Evolutionary conservation across 2,329 filamentous ascomycete species (phyloP).

Genomic region (Atkinsonella texensis): DNA sequence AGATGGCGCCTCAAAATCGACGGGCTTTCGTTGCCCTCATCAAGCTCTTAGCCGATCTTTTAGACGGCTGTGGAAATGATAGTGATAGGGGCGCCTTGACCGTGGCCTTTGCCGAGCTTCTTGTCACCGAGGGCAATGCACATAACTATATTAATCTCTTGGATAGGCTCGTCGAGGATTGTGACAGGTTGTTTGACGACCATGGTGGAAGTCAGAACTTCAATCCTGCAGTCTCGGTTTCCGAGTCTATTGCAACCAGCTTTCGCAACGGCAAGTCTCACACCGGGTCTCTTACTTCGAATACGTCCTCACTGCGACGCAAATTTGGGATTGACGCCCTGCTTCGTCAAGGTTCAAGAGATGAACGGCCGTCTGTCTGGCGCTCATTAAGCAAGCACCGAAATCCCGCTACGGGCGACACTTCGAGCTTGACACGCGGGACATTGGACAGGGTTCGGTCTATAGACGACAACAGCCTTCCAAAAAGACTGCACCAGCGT

Average conservation of each 20-base stretch:
- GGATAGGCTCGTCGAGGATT: slow-evolving; percentile 81
- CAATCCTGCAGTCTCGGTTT: slow-evolving; percentile 28
- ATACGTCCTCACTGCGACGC: slow-evolving; percentile 71
- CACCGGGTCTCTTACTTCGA: slow-evolving; percentile 69
- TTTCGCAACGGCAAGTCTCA: slow-evolving; percentile 45
- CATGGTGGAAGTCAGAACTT: slow-evolving; percentile 29
- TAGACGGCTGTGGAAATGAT: slow-evolving; percentile 85
- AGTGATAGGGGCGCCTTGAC: slow-evolving; percentile 82
- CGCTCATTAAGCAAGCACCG: slow-evolving; percentile 79
- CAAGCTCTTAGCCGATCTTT: slow-evolving; percentile 72
- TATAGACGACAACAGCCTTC: slow-evolving; percentile 52
- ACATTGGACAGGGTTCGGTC: slow-evolving; percentile 62
- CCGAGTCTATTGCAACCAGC: slow-evolving; percentile 48
- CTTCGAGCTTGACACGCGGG: slow-evolving; percentile 52
- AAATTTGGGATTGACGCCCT: slow-evolving; percentile 73
- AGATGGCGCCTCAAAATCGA: slow-evolving; percentile 57
- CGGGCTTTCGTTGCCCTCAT: slow-evolving; percentile 75
- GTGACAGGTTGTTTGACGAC: slow-evolving; percentile 76
- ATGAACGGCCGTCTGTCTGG: slow-evolving; percentile 68
- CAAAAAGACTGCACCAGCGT: slow-evolving; percentile 26
- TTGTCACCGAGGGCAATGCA: slow-evolving; percentile 66
- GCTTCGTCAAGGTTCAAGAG: slow-evolving; percentile 68
- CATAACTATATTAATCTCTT: slow-evolving; percentile 79
- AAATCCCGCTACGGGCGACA: slow-evolving; percentile 45
- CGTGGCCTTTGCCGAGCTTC: slow-evolving; percentile 74